A percentile compares a stretch with the other conserved stretches of the same genome.
Conservation (phyloP, 2,329 filamentous ascomycete species). For the Colletotrichum sp. region DNA sequence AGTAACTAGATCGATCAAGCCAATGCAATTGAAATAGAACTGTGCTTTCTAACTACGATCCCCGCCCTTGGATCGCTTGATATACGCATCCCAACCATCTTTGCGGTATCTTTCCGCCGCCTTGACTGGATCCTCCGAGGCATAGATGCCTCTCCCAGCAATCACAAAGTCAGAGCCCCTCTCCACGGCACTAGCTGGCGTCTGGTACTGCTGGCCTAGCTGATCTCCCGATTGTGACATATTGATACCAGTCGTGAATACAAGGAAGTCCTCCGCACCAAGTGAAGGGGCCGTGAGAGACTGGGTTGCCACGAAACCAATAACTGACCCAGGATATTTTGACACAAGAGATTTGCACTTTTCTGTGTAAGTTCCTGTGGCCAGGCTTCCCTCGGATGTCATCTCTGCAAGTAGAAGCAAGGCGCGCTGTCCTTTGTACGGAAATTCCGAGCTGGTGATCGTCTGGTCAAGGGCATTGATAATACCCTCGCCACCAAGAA, state of each 20-base stretch:
- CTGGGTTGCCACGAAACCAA: conserved; percentile 43
- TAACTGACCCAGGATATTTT: conserved; percentile 42
- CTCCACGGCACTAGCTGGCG: conserved; percentile 52
- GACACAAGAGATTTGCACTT: conserved; percentile 55
- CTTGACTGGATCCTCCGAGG: conserved; percentile 44
- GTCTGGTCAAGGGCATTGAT: conserved; percentile 29
- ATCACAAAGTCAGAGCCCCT: conserved; percentile 62
- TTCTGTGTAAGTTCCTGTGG: conserved; percentile 54
- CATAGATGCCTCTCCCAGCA: conserved; percentile 60
- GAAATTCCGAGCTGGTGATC: conserved; percentile 21
- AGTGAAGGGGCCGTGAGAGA: conserved; percentile 29
- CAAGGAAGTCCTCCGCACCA: conserved; percentile 30
- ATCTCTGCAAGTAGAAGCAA: conserved; percentile 63
- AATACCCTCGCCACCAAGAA: conserved; percentile 34
- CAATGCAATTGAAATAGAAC: no score
- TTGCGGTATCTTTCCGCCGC: conserved; percentile 40
- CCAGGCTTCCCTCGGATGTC: conserved; percentile 58
- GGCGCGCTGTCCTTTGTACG: conserved; percentile 40
- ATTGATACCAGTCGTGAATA: conserved; percentile 62
- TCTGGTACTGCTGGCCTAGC: conserved; percentile 64
- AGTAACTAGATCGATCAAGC: no score
- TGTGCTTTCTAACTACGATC: no score
- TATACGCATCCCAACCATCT: conserved; percentile 22
- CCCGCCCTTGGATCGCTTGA: not conserved
- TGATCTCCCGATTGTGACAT: conserved; percentile 53